phyloP scores from a whole-genome alignment of 352 stramenopile species.

The Phytophthora sp. region DNA sequence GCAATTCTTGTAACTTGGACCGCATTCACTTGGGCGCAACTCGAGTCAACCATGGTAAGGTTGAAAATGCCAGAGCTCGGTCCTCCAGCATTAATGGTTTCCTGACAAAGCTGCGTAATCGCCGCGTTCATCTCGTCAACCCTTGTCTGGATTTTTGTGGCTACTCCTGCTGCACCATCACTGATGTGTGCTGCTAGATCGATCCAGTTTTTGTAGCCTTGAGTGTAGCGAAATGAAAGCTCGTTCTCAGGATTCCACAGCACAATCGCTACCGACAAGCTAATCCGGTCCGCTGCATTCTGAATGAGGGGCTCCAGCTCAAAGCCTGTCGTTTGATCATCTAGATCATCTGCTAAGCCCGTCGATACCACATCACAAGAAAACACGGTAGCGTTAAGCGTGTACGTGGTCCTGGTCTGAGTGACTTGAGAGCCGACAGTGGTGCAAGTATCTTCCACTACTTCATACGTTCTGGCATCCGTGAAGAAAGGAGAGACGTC shows the following conservation, averaged over 20 bases:
- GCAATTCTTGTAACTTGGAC: conserved; percentile 45
- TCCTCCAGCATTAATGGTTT: conserved; percentile 31
- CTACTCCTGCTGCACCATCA: neutral
- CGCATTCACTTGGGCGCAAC: conserved; percentile 34
- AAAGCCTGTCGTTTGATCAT: conserved; percentile 50
- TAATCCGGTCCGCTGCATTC: conserved; percentile 26
- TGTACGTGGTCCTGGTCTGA: conserved; percentile 33
- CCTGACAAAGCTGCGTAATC: conserved; percentile 25
- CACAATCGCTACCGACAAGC: conserved; percentile 37
- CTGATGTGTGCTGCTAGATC: conserved; percentile 9
- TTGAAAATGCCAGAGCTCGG: conserved; percentile 62
- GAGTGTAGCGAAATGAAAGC: conserved; percentile 52
- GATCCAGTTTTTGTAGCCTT: conserved; percentile 63
- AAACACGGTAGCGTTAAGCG: conserved; percentile 36
- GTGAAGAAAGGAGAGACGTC: conserved; percentile 50
- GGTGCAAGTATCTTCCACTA: conserved; percentile 41
- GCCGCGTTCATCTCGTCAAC: conserved; percentile 43
- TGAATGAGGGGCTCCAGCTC: conserved; percentile 42
- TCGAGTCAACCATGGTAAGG: conserved; percentile 30
- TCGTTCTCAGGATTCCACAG: conserved; percentile 50
- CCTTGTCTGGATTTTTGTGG: conserved; percentile 15
- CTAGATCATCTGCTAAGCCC: conserved; percentile 48
- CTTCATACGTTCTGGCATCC: conserved; percentile 38
- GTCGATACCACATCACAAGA: conserved; percentile 57
- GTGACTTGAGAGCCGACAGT: conserved; percentile 34